Evolutionary conservation across 768 basidiomycete species (phyloP).

Genomic region (Lentinula lateritia): DNA sequence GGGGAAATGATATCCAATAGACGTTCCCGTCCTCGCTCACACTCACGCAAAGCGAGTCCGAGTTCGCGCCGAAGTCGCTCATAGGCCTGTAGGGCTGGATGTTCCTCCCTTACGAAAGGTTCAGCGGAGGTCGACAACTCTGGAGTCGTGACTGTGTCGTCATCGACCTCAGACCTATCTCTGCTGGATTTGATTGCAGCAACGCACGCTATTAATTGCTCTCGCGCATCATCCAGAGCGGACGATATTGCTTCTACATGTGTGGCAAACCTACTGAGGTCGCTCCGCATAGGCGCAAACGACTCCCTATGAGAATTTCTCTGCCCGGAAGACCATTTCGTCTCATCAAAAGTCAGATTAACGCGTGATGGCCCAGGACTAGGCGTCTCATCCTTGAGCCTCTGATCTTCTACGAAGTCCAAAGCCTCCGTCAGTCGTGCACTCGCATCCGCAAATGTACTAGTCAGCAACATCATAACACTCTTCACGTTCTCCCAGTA

Average conservation of each 20-base stretch:
- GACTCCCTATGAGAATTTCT: constrained; percentile 23
- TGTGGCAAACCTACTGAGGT: constrained; percentile 61
- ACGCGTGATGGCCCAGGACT: constrained; percentile 22
- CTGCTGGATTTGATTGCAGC: constrained; percentile 34
- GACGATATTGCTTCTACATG: constrained; percentile 68
- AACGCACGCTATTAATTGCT: constrained; percentile 61
- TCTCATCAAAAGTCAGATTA: neutral
- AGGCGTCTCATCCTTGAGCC: constrained; percentile 44
- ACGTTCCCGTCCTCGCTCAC: constrained; percentile 70
- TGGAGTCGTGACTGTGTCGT: constrained; percentile 7
- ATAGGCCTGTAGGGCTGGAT: constrained; percentile 62
- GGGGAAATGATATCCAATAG: constrained; percentile 51
- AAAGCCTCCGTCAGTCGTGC: constrained; percentile 58
- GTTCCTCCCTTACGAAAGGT: constrained; percentile 24
- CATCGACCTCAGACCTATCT: constrained; percentile 20
- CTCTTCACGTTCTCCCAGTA: constrained; percentile 86
- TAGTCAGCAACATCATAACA: constrained; percentile 66
- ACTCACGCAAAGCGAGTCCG: constrained; percentile 74
- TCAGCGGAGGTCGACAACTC: constrained; percentile 7
- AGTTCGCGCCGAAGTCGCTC: constrained; percentile 73
- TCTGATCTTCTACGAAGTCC: constrained; percentile 51
- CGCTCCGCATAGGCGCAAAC: constrained; percentile 73
- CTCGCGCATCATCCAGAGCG: constrained; percentile 67
- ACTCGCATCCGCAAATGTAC: constrained; percentile 60
- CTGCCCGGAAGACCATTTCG: constrained; percentile 1